A percentile compares a stretch with the other conserved stretches of the same genome.
phyloP scores from a whole-genome alignment of 78 protist genomes.

The Cavenderia fasciculata region DNA sequence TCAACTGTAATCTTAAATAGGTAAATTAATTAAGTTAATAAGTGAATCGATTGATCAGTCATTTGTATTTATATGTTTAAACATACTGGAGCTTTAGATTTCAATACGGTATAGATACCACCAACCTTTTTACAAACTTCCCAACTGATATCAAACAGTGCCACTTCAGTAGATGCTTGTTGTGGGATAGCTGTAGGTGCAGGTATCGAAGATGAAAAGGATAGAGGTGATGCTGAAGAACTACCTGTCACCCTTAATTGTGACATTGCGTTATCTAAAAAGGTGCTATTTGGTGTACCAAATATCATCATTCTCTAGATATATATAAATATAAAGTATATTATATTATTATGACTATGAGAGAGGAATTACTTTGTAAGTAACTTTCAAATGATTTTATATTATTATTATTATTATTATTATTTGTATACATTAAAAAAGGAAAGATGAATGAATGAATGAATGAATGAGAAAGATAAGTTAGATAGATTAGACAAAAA shows the following conservation, averaged over 20 bases:
- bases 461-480: too few relatives aligned
- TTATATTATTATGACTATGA: too few relatives aligned
- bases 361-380: too few relatives aligned
- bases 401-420: too few relatives aligned
- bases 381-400: too few relatives aligned
- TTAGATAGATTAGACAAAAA: too few relatives aligned
- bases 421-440: too few relatives aligned
- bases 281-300: constrained; percentile 69
- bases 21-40: background rate
- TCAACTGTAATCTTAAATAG: constrained; percentile 20
- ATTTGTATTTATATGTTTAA: background rate
- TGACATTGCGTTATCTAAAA: constrained; percentile 8
- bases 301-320: constrained; percentile 25
- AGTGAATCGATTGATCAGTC: background rate
- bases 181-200: background rate
- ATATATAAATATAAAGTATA: too few relatives aligned
- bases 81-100: constrained; percentile 84
- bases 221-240: background rate
- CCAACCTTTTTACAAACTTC: constrained; percentile 84
- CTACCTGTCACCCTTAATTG: background rate
- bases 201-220: background rate
- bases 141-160: constrained; percentile 64
- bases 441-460: too few relatives aligned
- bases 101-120: constrained; percentile 94
- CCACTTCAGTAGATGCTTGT: background rate